A percentile compares a stretch with the other conserved stretches of the same genome.
phyloP scores from a whole-genome alignment of 768 basidiomycete genomes.

The Russula virescens region DNA sequence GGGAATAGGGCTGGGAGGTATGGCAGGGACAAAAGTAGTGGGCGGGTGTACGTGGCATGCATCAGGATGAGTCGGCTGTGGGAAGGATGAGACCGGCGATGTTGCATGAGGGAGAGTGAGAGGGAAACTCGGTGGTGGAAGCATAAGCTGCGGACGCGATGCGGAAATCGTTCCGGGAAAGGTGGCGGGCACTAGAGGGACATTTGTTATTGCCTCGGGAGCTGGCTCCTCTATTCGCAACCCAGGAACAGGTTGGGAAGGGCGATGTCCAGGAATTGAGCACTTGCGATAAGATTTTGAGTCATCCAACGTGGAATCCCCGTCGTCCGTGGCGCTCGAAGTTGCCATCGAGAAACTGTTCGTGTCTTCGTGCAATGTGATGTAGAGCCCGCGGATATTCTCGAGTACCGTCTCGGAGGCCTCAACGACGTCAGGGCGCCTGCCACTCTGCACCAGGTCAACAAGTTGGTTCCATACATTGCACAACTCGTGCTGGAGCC shows the following conservation, averaged over 20 bases:
- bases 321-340: not conserved
- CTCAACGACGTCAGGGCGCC: not conserved
- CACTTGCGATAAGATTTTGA: not conserved
- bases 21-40: not conserved
- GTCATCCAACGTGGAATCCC: not conserved
- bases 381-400: not conserved
- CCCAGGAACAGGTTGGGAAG: not conserved
- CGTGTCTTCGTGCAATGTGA: not conserved
- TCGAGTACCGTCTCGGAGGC: not conserved
- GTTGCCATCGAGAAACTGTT: not conserved
- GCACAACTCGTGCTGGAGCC: conserved; percentile 1
- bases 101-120: too few relatives aligned
- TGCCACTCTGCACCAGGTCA: not conserved
- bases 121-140: not conserved
- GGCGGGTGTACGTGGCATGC: not conserved
- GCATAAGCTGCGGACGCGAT: too few relatives aligned
- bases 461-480: not conserved
- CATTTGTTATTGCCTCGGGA: too few relatives aligned
- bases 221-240: not conserved
- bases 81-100: not conserved
- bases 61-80: not conserved
- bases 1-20: not conserved
- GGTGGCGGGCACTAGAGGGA: too few relatives aligned
- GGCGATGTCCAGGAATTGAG: not conserved
- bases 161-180: too few relatives aligned